Evolutionary conservation across 2,329 filamentous ascomycete species (phyloP), one percentile per base, ranked within the genome.

Genomic region (Cryphonectria carpinicola): DNA sequence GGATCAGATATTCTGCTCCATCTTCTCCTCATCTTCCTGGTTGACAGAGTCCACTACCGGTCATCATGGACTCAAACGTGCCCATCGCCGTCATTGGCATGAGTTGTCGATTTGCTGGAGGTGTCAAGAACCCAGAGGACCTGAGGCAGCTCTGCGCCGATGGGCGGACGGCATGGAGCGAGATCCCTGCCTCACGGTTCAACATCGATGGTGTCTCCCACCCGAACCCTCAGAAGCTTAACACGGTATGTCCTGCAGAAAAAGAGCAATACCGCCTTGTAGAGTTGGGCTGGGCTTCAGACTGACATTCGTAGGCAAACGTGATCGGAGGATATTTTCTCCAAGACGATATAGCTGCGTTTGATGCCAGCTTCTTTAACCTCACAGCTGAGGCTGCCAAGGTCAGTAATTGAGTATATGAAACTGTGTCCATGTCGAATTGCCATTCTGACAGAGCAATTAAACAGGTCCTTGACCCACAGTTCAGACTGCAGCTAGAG

Each of bases 41-140:
- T 56, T 22, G 11, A 32, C 52, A 56, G 52, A 32, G 11, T 17
- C n/a, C n/a, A 56, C 11, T 28, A 17, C 14, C 14, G 54, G n/a
- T 49, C 1, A 49, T 19, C 54, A 58, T 58, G 54, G 54, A 58
- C 28, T 32, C 54, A 5, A 58, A 58, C 54, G 25, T 58, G 2
- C 67, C 67, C 6, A 69, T 69, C 10, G 67, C 67, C 61, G 61
- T 69, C 19, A 46, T 69, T 39, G 67, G 67, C 25, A 54, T 69
- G 61, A 80, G 75, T 1, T 82, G 81, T 73, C 79, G 81, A 43
- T 81, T 83, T 32, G 78, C 82, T 0, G 81, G 81, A 2, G 76
- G 74, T 7, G 75, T 78, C 0, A 77, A 70, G 13, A 76, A 74
- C 5, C 79, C 80, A 0, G 78, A 79, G 1, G 77, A 78, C 67